Conservation (phyloP, 2,329 filamentous ascomycete genomes). For the Fusarium sambucinum region DNA sequence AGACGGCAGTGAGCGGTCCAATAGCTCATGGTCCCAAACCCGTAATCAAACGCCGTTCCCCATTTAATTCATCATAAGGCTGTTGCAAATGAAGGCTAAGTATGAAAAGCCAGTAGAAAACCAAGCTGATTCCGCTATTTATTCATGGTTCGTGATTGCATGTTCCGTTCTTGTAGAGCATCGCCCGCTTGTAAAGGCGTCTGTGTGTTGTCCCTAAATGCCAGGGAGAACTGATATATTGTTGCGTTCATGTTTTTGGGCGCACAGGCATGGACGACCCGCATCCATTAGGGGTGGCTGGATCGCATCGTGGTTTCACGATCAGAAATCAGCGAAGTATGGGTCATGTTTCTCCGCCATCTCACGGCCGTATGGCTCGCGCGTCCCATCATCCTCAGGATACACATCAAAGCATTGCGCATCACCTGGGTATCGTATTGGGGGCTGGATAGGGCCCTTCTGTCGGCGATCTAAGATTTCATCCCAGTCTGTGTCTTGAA, state of each 20-base stretch:
- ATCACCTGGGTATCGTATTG: constrained; percentile 77
- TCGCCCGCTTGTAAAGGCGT: neutral
- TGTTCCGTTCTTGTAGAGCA: constrained; percentile 4
- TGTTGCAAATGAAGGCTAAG: constrained; percentile 1
- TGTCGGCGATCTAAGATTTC: constrained; percentile 73
- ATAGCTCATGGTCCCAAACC: constrained; percentile 1
- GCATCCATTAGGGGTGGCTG: neutral
- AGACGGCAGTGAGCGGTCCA: neutral
- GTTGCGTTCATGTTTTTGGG: neutral
- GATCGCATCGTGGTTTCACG: neutral
- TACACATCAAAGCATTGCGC: constrained; percentile 86
- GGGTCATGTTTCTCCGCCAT: constrained; percentile 76
- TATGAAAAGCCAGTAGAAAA: constrained; percentile 15
- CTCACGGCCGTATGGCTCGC: constrained; percentile 76
- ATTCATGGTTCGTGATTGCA: constrained; percentile 21
- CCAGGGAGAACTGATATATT: constrained; percentile 8
- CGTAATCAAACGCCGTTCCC: constrained; percentile 31
- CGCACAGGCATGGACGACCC: neutral
- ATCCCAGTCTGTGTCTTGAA: constrained; percentile 79
- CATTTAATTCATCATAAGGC: constrained; percentile 18
- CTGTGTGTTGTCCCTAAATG: neutral
- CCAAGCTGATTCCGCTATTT: constrained; percentile 26
- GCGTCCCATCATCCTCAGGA: constrained; percentile 77
- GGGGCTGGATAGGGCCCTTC: constrained; percentile 80
- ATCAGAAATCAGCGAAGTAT: constrained; percentile 74